Base-by-base conservation (phyloP, 192 early-diverging fungal genomes). In the Podila verticillata region DNA sequence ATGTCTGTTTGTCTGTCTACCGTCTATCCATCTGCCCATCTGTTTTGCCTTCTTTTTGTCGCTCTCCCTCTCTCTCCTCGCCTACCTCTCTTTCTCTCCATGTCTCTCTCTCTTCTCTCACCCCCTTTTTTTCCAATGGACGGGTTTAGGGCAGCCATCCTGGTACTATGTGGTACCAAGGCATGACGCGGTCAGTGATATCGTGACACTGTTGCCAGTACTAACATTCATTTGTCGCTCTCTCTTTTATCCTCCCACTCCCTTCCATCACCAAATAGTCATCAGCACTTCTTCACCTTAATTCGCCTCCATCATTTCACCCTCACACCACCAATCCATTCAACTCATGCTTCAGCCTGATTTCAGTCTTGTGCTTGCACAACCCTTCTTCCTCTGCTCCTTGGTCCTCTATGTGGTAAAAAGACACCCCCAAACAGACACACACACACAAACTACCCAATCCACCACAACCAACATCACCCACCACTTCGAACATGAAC, bases 311-410 rank as follows among this genome's bases (percentile, higher is more conserved):
- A 47, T 30, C 22, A 54, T 57, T 39, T 30, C 32, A 10, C 29
- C 20, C 19, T 57, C n/a, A n/a, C 56, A 10, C 20, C 22, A 32
- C 34, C 3, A 62, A 32, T 20, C 3, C 61, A 34, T 68, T 60
- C 24, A 28, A 4, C 15, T 24, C 49, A 78, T 78, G 75, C 29
- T 29, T 61, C 62, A 65, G 48, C 26, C 65, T 22, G 74, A 75
- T 51, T 28, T 65, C 30, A 36, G 62, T 30, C 74, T 75, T 56
- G 56, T 75, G 49, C 32, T 66, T 22, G 75, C 68, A 13, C 75
- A 78, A 34, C 75, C 75, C 51, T 78, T 78, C 58, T 78, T 70
- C 57, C 32, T 70, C 32, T 78, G 75, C 58, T 78, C 75, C 30
- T 48, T 78, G 63, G 26, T 78, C 48, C 68, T 78, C 63, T 78